Evolutionary conservation across 2,329 filamentous ascomycete genomes (phyloP), one percentile per base, ranked within the genome.

Genomic region (Whalleya microplaca): DNA sequence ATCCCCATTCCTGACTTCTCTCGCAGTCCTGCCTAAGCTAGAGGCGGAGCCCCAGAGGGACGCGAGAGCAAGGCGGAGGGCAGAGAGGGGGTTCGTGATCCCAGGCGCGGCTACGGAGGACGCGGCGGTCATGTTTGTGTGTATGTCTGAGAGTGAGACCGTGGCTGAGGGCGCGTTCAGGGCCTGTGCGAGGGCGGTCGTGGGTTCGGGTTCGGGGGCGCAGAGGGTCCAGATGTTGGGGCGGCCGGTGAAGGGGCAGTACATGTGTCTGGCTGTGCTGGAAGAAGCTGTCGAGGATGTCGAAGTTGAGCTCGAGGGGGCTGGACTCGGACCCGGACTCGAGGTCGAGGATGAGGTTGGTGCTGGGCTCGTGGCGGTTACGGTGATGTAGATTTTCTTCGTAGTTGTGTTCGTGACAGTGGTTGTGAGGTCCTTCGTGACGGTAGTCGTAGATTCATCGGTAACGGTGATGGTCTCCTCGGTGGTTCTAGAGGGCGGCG

Each of bases 141-240:
- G n/a, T n/a, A n/a, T n/a, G n/a, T n/a, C n/a, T n/a, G n/a, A n/a
- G n/a, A n/a, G n/a, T n/a, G n/a, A n/a, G n/a, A n/a, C n/a, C n/a
- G n/a, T n/a, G n/a, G n/a, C n/a, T n/a, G n/a, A n/a, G n/a, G n/a
- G n/a, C n/a, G n/a, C 23, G 23, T 46, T 23, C 32, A 16, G 4
- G 32, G 5, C 32, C 10, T 12, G 3, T 16, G 32, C 32, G 14
- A 16, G 8, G 8, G 32, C 32, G 32, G 32, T 14, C 6, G 27
- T 12, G 27, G 12, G 12, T 5, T 5, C 6, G 12, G 27, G 12
- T 5, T 29, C 4, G 32, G 8, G 8, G 10, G 9, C 10, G 32
- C 32, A 68, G 8, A 57, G 53, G 0, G 65, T 67, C 53, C 59
- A 68, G 47, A 63, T 53, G 29, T 61, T 44, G 0, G 48, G 48